Conservation (phyloP, 129 eudicot genomes). For the Saposhnikovia divaricata region DNA sequence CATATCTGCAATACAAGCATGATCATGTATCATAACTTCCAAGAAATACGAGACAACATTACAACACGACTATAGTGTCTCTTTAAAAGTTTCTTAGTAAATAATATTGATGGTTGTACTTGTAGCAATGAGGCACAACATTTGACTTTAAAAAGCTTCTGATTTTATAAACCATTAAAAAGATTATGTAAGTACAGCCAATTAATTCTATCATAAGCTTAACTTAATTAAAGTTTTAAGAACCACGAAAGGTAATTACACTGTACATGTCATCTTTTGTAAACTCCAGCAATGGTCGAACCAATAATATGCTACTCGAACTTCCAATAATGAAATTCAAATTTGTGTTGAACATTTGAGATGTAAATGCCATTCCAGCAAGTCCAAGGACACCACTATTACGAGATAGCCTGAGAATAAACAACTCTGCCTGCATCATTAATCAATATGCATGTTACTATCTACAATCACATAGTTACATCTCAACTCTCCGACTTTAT, state of each 20-base stretch:
- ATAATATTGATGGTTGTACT: background rate
- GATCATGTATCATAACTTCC: background rate
- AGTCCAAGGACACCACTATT: slow-evolving; percentile 98
- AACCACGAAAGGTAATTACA: slow-evolving; percentile 37
- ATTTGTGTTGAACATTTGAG: slow-evolving; percentile 47
- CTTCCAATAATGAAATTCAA: slow-evolving; percentile 25
- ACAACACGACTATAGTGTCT: background rate
- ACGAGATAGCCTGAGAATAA: slow-evolving; percentile 79
- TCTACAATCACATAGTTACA: background rate
- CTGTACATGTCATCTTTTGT: slow-evolving; percentile 79
- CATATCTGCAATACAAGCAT: slow-evolving; percentile 51
- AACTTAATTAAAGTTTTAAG: background rate
- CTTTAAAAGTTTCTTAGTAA: background rate
- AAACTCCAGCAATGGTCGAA: slow-evolving; percentile 78
- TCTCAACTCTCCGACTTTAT: background rate
- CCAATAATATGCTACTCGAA: slow-evolving; percentile 52
- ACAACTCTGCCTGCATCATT: slow-evolving; percentile 69
- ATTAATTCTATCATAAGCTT: background rate
- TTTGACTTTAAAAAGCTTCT: background rate
- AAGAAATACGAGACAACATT: too few relatives aligned
- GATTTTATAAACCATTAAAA: background rate
- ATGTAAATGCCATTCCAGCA: slow-evolving; percentile 88
- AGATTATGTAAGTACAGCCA: background rate
- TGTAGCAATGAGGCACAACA: background rate
- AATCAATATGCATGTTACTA: background rate